phyloP scores from a whole-genome alignment of 306 rosid genomes.

The Vigna nakashimae region DNA sequence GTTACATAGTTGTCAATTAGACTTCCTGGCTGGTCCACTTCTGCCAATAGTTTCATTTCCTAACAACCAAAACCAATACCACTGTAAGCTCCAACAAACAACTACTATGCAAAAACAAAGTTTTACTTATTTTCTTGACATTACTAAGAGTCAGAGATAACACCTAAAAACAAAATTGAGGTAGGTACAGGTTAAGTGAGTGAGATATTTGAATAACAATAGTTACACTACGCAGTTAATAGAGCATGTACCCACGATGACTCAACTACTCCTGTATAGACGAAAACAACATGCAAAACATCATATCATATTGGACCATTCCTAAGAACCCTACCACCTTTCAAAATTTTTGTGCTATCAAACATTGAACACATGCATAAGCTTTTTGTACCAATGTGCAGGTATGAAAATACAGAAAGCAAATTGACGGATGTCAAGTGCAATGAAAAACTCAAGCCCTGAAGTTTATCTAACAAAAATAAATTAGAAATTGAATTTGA shows the following conservation, averaged over 20 bases:
- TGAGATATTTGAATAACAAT: background rate
- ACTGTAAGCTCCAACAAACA: conserved; percentile 36
- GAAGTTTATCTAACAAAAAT: too few species aligned
- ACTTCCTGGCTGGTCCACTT: conserved; percentile 98
- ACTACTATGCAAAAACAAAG: background rate
- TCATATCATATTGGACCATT: background rate
- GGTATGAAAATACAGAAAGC: background rate
- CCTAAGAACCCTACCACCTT: background rate
- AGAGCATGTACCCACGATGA: background rate
- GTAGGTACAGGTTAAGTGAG: background rate
- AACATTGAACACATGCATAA: background rate
- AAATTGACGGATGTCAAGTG: background rate
- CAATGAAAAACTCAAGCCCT: too few species aligned
- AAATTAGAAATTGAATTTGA: too few species aligned
- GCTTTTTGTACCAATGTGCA: background rate
- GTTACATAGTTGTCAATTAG: conserved; percentile 86
- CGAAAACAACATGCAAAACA: background rate
- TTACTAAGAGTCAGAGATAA: conserved; percentile 1
- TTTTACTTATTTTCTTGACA: background rate
- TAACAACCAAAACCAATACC: conserved; percentile 44
- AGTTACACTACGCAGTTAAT: background rate
- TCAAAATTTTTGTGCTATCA: background rate
- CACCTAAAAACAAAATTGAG: conserved; percentile 10
- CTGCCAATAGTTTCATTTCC: conserved; percentile 98
- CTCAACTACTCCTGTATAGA: background rate